Evolutionary conservation across 441 rosid genomes (phyloP), one percentile per base, ranked within the genome.

Genomic region (Arabidopsis hybrid): DNA sequence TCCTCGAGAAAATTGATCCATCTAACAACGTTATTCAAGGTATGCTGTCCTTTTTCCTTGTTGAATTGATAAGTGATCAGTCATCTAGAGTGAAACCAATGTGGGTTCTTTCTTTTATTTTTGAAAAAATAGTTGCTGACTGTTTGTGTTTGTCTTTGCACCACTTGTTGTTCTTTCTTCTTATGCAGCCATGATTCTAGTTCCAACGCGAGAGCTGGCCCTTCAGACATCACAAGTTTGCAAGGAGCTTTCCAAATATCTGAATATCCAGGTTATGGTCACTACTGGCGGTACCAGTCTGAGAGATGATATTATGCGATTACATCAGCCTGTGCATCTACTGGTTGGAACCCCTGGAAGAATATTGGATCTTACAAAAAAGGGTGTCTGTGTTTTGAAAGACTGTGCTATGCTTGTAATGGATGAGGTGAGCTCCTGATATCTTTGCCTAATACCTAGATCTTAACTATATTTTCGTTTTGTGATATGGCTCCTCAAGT

Each of bases 341-440:
- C 87, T 92, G 58, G 96, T 92, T 81, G 96, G 98, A 63, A 92
- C 98, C 65, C 98, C 98, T 29, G 98, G 98, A 80, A 89, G 98
- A 77, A 90, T 90, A 52, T 74, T 92, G 60, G 96, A 92, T 85
- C 96, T 92, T 76, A 80, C 98, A 2, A 92, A 86, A 76, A 92
- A 89, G 77, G 95, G 98, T 26, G 84, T 92, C 14, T 92, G 98
- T 79, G 77, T 89, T 78, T 81, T 92, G 88, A 92, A 92, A 79
- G 88, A 92, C 80, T 90, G 98, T 76, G 74, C 87, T 26, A 84
- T 92, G 96, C 96, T 92, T 77, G 97, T 90, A 53, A 83, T 92
- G 95, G 97, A 92, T 81, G 97, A 92, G 97, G 97, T 84, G 60
- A 81, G 71, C 50, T 67, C 53, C 65, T 77, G 46, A 69, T 59